Base-by-base conservation (phyloP, 805 yeast genomes). In the Candida endomychidarum region DNA sequence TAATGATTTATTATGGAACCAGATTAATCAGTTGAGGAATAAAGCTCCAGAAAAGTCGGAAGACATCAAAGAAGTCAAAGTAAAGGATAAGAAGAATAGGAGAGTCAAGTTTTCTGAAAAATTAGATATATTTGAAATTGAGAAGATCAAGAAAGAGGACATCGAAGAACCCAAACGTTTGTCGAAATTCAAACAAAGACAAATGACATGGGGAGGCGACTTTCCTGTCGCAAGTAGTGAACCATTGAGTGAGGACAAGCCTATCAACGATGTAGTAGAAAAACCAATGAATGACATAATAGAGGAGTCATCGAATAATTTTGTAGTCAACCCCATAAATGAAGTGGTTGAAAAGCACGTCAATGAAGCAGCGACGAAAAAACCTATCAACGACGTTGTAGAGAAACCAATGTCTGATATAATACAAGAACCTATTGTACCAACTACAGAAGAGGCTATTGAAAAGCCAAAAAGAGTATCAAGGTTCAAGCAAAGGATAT, bases 41-140 rank as follows among this genome's bases (percentile, higher is more conserved):
- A 26, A 27, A 16, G 10, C 19, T 6, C 11, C 21, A 2, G 35
- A 48, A 35, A 24, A 25, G 8, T 24, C 14, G 9, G 25, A 20
- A 34, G 17, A 11, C 11, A 33, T 11, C 1, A 16, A 21, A 5
- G 28, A 12, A 8, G 22, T 14, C 11, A 15, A 38, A 17, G 28
- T 16, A 15, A 12, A 41, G 37, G 26, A 15, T 14, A 38, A 30
- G 16, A 23, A 16, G 18, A n/a, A n/a, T n/a, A 79, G 78, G 49
- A 59, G 74, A 2, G 87, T 83, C 8, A 57, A 71, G 12, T 83
- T 82, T 60, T 68, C 80, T 0, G 67, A 68, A 1, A 61, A 61
- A 2, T 63, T 80, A 22, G 76, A 80, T 32, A 73, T 83, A 8
- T 81, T 80, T 45, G 80, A 78, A 41, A 69, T 83, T 34, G 83